Conservation (phyloP, 2,329 filamentous ascomycete genomes). For the Arachnopeziza araneosa region DNA sequence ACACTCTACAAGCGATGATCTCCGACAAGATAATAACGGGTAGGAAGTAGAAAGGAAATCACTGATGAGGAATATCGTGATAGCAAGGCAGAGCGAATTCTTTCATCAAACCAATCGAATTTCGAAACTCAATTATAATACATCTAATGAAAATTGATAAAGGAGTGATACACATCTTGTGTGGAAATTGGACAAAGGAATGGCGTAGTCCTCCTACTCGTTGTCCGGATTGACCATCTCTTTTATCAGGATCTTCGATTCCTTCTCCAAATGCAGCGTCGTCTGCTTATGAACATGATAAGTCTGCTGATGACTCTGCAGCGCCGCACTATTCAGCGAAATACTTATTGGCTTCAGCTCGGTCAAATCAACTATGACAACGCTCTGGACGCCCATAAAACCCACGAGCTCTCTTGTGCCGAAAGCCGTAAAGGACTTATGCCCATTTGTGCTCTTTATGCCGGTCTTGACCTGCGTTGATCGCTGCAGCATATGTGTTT, state of each 20-base stretch:
- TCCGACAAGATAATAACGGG: too few species aligned
- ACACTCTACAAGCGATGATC: too few species aligned
- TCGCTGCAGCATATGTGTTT: neutral
- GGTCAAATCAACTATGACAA: slow-evolving; percentile 1
- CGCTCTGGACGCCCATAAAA: neutral
- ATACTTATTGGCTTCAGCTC: neutral
- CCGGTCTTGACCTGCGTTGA: neutral
- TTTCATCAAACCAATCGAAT: too few species aligned
- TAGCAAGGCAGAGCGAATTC: too few species aligned
- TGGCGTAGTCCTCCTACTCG: neutral
- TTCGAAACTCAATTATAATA: too few species aligned
- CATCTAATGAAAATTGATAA: too few species aligned
- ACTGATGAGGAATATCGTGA: too few species aligned
- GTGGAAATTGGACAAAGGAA: neutral
- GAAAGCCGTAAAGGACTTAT: neutral
- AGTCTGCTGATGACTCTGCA: neutral
- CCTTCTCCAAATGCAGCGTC: neutral
- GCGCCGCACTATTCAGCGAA: neutral
- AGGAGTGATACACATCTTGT: neutral
- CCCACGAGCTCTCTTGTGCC: neutral
- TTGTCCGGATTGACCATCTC: slow-evolving; percentile 2
- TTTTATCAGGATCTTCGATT: neutral
- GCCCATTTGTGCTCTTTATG: neutral
- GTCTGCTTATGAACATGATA: neutral
- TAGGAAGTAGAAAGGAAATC: too few species aligned